Conservation (phyloP, 1,284 basidiomycete genomes). For the Apiotrichum laibachii region DNA sequence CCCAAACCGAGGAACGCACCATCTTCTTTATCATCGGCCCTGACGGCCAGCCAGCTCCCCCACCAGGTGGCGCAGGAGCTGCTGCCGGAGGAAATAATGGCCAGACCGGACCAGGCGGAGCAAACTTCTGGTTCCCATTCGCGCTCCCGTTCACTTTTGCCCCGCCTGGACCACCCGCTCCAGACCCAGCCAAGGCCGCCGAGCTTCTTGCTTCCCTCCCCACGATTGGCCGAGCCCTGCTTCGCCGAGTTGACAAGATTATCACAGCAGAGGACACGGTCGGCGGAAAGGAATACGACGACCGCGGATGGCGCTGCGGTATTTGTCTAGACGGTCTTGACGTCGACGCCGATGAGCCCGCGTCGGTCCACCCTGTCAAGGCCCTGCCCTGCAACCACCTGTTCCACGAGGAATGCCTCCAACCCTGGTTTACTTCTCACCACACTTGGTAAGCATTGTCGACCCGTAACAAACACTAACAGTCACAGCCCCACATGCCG, state of each 20-base stretch:
- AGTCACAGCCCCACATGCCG: conserved; percentile 45
- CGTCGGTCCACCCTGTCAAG: conserved; percentile 29
- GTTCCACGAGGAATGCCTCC: conserved; percentile 45
- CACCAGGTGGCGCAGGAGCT: not conserved
- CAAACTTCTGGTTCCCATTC: conserved; percentile 14
- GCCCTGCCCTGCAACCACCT: conserved; percentile 50
- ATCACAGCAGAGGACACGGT: conserved; percentile 36
- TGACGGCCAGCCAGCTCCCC: conserved; percentile 9
- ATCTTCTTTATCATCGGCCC: conserved; percentile 17
- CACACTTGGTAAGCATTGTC: conserved; percentile 44
- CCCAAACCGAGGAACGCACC: not conserved
- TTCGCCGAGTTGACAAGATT: conserved; percentile 39
- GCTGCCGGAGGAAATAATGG: not conserved
- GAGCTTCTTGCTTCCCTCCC: conserved; percentile 43
- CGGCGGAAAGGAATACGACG: conserved; percentile 24
- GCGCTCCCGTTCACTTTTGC: conserved; percentile 8
- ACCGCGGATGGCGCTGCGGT: conserved; percentile 44
- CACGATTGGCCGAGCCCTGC: conserved; percentile 29
- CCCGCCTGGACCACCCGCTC: conserved; percentile 5
- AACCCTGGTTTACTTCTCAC: conserved; percentile 47
- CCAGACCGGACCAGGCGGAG: not conserved
- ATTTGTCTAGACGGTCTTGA: conserved; percentile 42
- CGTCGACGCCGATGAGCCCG: conserved; percentile 21
- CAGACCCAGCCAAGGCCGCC: conserved; percentile 41
- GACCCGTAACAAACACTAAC: conserved; percentile 1